These are phyloP conservation scores for Lophium mytilinum DNA, from an alignment of 495 filamentous ascomycete genomes.

Conservation along the genomic window DNA sequence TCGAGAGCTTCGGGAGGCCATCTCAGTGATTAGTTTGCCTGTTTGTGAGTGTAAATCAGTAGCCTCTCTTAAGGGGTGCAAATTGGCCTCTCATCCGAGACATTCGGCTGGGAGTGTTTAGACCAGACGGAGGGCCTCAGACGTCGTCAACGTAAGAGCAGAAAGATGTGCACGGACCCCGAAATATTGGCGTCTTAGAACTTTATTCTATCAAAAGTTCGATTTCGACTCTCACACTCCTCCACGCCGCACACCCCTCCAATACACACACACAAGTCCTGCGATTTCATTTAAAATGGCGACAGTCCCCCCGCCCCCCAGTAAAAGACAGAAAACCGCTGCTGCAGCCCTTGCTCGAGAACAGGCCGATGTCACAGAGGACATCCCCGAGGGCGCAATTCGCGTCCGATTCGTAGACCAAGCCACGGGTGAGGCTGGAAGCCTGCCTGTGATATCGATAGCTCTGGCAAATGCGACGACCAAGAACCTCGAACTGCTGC, in stretches of 20 bases:
- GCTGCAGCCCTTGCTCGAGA: constrained; percentile 60
- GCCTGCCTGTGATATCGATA: constrained; percentile 61
- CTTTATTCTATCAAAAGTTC: no score
- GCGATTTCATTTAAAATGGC: constrained; percentile 53
- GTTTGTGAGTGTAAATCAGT: no score
- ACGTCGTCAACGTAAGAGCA: no score
- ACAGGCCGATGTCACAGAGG: constrained; percentile 64
- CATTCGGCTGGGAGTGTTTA: no score
- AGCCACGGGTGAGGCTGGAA: constrained; percentile 59
- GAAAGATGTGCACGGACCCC: no score
- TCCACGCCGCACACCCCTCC: background rate
- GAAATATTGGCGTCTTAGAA: no score
- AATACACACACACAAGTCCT: background rate
- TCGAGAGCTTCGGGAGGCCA: constrained; percentile 10
- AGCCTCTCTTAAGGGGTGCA: no score
- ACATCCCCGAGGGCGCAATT: constrained; percentile 62
- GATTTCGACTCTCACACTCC: background rate
- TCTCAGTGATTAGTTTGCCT: constrained; percentile 5
- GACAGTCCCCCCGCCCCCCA: constrained; percentile 80
- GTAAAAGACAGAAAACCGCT: constrained; percentile 78
- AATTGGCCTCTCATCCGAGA: no score
- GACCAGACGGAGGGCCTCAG: no score
- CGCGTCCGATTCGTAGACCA: constrained; percentile 84
- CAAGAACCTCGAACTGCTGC: constrained; percentile 82
- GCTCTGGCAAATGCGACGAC: constrained; percentile 78